Conservation (phyloP, 2,329 filamentous ascomycete species). For the Fusarium decemcellulare region DNA sequence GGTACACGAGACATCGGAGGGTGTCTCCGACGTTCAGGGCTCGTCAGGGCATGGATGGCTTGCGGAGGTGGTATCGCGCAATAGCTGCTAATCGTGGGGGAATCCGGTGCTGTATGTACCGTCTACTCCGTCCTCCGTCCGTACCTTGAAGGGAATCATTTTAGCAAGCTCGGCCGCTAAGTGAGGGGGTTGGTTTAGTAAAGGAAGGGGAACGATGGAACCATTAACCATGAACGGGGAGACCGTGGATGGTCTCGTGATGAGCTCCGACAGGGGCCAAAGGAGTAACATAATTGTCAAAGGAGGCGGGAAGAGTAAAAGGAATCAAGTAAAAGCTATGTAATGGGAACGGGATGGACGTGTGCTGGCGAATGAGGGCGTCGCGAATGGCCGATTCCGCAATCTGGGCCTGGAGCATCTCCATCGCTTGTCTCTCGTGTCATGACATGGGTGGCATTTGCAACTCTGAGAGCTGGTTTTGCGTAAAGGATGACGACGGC, state of each 20-base stretch:
- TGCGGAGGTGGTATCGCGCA: conserved; percentile 41
- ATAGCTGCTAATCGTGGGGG: conserved; percentile 45
- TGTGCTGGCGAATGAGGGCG: conserved; percentile 44
- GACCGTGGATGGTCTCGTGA: conserved; percentile 47
- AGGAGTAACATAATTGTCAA: conserved; percentile 31
- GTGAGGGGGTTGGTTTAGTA: conserved; percentile 43
- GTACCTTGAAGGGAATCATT: neutral
- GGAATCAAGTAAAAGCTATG: conserved; percentile 50
- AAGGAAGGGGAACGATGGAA: conserved; percentile 20
- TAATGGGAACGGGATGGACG: conserved; percentile 45
- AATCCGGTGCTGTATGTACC: conserved; percentile 32
- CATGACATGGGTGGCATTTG: conserved; percentile 40
- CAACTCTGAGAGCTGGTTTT: conserved; percentile 4
- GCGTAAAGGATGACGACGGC: conserved; percentile 8
- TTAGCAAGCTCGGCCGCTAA: conserved; percentile 4
- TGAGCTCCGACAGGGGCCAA: conserved; percentile 33
- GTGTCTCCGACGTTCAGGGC: conserved; percentile 22
- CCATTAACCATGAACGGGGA: conserved; percentile 29
- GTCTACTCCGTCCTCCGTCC: too few relatives aligned
- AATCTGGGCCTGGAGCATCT: conserved; percentile 35
- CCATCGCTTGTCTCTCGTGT: conserved; percentile 24
- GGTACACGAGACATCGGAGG: conserved; percentile 38
- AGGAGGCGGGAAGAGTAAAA: conserved; percentile 34
- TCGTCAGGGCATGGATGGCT: conserved; percentile 19
- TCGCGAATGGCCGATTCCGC: conserved; percentile 38